phyloP scores from a whole-genome alignment of 495 filamentous ascomycete species.

The Oidiodendron maius region DNA sequence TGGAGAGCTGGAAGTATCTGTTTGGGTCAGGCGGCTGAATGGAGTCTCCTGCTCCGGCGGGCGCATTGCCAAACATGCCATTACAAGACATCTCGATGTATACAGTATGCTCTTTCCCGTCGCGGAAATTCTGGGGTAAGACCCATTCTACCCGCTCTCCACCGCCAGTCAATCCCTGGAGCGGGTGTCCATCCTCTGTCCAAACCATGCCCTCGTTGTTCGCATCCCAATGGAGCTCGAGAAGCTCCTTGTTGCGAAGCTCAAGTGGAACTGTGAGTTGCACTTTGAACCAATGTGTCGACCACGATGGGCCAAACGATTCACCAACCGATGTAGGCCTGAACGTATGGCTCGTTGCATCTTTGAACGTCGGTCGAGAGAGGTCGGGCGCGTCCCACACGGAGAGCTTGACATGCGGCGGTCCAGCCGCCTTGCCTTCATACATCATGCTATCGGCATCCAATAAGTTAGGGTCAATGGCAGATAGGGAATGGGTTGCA shows the following conservation, averaged over 20 bases:
- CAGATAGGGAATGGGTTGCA: neutral
- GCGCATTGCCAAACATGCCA: constrained; percentile 92
- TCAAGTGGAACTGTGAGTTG: constrained; percentile 68
- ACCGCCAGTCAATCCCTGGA: constrained; percentile 91
- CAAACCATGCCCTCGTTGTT: constrained; percentile 90
- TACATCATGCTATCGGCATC: constrained; percentile 56
- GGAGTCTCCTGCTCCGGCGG: constrained; percentile 73
- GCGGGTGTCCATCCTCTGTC: constrained; percentile 76
- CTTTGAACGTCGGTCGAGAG: constrained; percentile 79
- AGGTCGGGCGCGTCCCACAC: constrained; percentile 81
- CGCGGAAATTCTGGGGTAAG: constrained; percentile 69
- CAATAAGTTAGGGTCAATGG: neutral
- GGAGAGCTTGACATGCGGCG: constrained; percentile 74
- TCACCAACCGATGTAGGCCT: constrained; percentile 66
- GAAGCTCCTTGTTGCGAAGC: constrained; percentile 61
- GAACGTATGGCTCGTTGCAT: constrained; percentile 79
- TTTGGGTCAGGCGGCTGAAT: constrained; percentile 87
- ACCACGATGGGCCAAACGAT: constrained; percentile 90
- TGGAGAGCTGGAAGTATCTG: constrained; percentile 66
- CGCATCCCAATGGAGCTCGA: constrained; percentile 95
- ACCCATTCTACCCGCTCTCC: constrained; percentile 89
- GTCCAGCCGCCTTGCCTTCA: constrained; percentile 64
- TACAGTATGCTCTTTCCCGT: constrained; percentile 80
- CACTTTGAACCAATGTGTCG: constrained; percentile 96
- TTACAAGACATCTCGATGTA: constrained; percentile 99